Evolutionary conservation across 495 filamentous ascomycete genomes (phyloP), one percentile per base, ranked within the genome.

Genomic region (Pyrenula massariospora): DNA sequence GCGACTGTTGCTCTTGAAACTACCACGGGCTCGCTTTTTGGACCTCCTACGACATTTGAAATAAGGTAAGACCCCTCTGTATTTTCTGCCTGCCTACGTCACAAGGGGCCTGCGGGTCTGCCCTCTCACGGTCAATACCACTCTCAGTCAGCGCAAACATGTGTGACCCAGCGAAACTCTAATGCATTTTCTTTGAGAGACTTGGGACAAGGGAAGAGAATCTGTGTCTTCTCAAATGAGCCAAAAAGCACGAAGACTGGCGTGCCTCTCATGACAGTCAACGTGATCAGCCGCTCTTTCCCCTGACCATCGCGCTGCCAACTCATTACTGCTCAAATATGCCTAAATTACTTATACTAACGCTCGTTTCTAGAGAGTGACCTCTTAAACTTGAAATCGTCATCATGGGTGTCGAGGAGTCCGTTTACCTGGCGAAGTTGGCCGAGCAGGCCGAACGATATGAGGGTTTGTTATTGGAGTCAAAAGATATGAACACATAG

Each of bases 381-480:
- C 22, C 50, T 52, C 19, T 52, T 20, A 19, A 57, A 59, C 63
- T 66, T n/a, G n/a, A n/a, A n/a, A n/a, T n/a, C n/a, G n/a, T 75
- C 78, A 94, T 77, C 76, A 97, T 97, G 93, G 91, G 89, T 80
- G 89, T 95, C 84, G 93, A 97, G 84, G 90, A 98, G 77, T 91
- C 91, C 69, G 93, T 98, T 65, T 98, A 97, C 76, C 87, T 98
- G 66, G 93, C 93, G 77, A 97, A 97, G 89, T 86, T 98, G 70
- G 94, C 94, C 70, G 93, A 98, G 86, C 93, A 98, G 84, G 93
- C 93, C 73, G 93, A 98, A 83, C 94, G 93, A 73, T 98, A 98
- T 77, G 93, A 98, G 78, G 93, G 93, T 96, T 78, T 68, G 88
- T 84, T 50, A 24, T 36, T 24, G 24, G 19, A 11, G 8, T 52